phyloP scores from a whole-genome alignment of 768 basidiomycete genomes.

The Hygrophoropsis aurantiaca region DNA sequence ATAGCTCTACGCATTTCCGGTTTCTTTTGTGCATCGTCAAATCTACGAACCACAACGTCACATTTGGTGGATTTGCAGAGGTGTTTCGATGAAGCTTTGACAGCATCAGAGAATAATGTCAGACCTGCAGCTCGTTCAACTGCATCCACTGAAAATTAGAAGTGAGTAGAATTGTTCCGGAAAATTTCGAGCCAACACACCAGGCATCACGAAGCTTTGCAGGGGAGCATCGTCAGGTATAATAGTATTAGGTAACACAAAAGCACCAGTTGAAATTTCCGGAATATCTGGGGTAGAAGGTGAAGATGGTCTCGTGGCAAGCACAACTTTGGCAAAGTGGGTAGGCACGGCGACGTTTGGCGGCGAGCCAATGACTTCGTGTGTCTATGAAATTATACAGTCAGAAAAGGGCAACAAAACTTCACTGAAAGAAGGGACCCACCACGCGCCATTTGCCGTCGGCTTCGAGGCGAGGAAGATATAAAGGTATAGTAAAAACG shows the following conservation, averaged over 20 bases:
- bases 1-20: conserved; percentile 51
- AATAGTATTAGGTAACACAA: conserved; percentile 91
- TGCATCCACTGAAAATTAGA: conserved; percentile 64
- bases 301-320: conserved; percentile 73
- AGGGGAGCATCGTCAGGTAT: conserved; percentile 85
- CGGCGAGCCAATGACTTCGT: conserved; percentile 94
- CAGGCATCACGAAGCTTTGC: conserved; percentile 77
- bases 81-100: conserved; percentile 76
- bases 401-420: not conserved
- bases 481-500: conserved; percentile 96
- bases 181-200: conserved; percentile 40
- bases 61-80: conserved; percentile 91
- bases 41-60: conserved; percentile 81
- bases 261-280: conserved; percentile 88
- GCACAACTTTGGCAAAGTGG: conserved; percentile 95
- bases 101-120: conserved; percentile 76
- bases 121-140: conserved; percentile 92
- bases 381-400: conserved; percentile 47
- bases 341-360: conserved; percentile 93
- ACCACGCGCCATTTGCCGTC: conserved; percentile 98
- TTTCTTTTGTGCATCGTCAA: conserved; percentile 87
- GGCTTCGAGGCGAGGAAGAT: conserved; percentile 78
- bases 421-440: conserved; percentile 31
- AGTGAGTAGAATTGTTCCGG: not conserved
- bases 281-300: conserved; percentile 66